Percentiles rank a stretch among this genome's conserved stretches.
Conservation (phyloP, 1,139 yeast genomes). For the Yamadazyma aaseri region DNA sequence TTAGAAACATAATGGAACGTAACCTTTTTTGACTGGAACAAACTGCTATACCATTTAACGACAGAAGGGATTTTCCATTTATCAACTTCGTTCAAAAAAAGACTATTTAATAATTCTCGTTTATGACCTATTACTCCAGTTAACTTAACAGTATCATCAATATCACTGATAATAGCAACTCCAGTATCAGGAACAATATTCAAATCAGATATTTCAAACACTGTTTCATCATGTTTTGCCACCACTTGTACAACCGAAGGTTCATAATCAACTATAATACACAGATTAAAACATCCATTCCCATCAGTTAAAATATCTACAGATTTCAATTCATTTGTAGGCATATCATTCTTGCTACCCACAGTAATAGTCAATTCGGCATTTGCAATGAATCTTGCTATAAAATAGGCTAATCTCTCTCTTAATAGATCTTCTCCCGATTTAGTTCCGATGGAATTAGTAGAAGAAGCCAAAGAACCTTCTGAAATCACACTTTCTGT, state of each 20-base stretch:
- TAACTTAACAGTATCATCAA: slow-evolving; percentile 88
- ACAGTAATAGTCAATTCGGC: slow-evolving; percentile 51
- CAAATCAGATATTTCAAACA: slow-evolving; percentile 46
- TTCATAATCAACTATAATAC: slow-evolving; percentile 48
- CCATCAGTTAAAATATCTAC: slow-evolving; percentile 47
- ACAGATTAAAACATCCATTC: slow-evolving; percentile 57
- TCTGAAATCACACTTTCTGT: slow-evolving; percentile 8
- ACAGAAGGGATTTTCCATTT: slow-evolving; percentile 75
- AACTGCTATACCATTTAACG: slow-evolving; percentile 60
- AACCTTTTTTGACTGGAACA: slow-evolving; percentile 39
- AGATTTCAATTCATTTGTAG: slow-evolving; percentile 21
- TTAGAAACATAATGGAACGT: slow-evolving; percentile 90
- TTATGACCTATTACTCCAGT: slow-evolving; percentile 92
- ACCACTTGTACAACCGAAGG: slow-evolving; percentile 52
- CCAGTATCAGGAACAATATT: slow-evolving; percentile 48
- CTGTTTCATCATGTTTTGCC: slow-evolving; percentile 43
- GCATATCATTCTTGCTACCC: slow-evolving; percentile 40
- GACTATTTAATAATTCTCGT: slow-evolving; percentile 74
- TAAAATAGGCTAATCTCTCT: slow-evolving; percentile 58
- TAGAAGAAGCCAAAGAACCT: slow-evolving; percentile 1
- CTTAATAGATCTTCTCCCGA: slow-evolving; percentile 40
- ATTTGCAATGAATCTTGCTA: slow-evolving; percentile 56
- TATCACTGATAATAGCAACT: slow-evolving; percentile 79
- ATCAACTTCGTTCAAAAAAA: slow-evolving; percentile 62
- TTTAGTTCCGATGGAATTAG: neutral